Evolutionary conservation across 768 basidiomycete species (phyloP).

Genomic region (Boletus insuetus): DNA sequence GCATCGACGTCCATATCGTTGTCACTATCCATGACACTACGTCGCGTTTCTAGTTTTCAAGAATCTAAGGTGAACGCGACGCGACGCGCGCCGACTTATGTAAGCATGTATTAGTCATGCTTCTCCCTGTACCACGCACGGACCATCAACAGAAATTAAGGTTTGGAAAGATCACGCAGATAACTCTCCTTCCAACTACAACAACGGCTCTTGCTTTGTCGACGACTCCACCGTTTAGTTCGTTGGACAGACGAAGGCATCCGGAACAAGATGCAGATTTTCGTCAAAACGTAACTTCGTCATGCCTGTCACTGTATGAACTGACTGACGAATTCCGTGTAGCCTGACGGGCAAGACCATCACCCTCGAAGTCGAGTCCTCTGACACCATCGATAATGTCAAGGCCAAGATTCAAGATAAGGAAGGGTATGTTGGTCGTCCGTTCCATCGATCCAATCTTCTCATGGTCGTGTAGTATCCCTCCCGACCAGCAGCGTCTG

Average conservation of each 20-base stretch:
- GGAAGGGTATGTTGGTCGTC: constrained; percentile 64
- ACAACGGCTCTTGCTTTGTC: constrained; percentile 69
- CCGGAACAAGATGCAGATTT: constrained; percentile 91
- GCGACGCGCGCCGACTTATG: constrained; percentile 22
- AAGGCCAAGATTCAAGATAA: constrained; percentile 98
- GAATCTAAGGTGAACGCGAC: constrained; percentile 1
- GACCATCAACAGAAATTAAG: constrained; percentile 41
- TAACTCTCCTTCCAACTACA: constrained; percentile 21
- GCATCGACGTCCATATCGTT: constrained; percentile 48
- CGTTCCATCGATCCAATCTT: background rate
- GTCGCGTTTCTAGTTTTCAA: too few species aligned
- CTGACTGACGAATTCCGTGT: constrained; percentile 11
- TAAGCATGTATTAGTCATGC: constrained; percentile 16
- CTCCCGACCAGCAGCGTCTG: constrained; percentile 93
- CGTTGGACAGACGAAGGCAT: constrained; percentile 89
- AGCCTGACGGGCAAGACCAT: constrained; percentile 99
- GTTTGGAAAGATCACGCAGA: constrained; percentile 17
- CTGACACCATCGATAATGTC: constrained; percentile 97
- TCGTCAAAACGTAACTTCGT: constrained; percentile 85
- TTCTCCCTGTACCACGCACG: constrained; percentile 35
- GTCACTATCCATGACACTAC: constrained; percentile 52
- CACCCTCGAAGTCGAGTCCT: constrained; percentile 97
- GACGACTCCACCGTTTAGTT: constrained; percentile 88
- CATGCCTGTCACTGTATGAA: background rate
- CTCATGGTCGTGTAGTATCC: constrained; percentile 52